phyloP scores from a whole-genome alignment of 2,329 filamentous ascomycete species.

The Aspergillaceae sp. region DNA sequence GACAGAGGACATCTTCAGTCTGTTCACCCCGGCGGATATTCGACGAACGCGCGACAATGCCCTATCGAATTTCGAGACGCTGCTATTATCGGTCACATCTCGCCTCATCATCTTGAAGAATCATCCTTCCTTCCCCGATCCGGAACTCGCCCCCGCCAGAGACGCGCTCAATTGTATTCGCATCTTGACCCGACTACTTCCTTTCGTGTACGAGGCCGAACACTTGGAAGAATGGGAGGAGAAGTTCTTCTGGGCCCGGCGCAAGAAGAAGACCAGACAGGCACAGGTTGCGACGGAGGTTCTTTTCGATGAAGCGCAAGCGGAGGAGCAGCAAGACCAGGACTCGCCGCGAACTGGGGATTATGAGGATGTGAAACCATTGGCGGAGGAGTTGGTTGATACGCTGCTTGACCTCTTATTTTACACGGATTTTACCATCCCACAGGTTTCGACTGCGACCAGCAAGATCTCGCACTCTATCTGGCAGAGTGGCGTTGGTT shows the following conservation, averaged over 20 bases:
- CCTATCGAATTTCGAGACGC: constrained; percentile 79
- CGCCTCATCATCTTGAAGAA: constrained; percentile 74
- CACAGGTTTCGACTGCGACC: constrained; percentile 60
- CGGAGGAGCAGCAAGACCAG: constrained; percentile 44
- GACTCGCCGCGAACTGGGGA: constrained; percentile 44
- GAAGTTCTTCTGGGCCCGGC: constrained; percentile 78
- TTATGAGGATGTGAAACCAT: constrained; percentile 73
- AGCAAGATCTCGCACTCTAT: constrained; percentile 85
- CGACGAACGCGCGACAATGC: constrained; percentile 78
- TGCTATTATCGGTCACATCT: constrained; percentile 74
- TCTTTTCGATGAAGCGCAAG: constrained; percentile 68
- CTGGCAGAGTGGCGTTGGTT: constrained; percentile 96
- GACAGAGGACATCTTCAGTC: constrained; percentile 89
- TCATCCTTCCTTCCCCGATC: constrained; percentile 82
- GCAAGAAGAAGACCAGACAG: constrained; percentile 63
- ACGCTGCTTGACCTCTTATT: constrained; percentile 83
- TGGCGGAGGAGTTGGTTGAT: constrained; percentile 89
- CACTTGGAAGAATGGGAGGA: constrained; percentile 78
- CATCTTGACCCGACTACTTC: constrained; percentile 78
- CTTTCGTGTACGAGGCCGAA: constrained; percentile 87
- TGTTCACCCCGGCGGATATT: constrained; percentile 84
- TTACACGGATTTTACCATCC: constrained; percentile 81
- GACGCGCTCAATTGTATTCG: constrained; percentile 95
- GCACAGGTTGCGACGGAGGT: constrained; percentile 62
- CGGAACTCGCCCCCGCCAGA: constrained; percentile 69